These are phyloP conservation scores for Hygrocybe coccinea DNA, from an alignment of 768 basidiomycete genomes.

Conservation along the genomic window DNA sequence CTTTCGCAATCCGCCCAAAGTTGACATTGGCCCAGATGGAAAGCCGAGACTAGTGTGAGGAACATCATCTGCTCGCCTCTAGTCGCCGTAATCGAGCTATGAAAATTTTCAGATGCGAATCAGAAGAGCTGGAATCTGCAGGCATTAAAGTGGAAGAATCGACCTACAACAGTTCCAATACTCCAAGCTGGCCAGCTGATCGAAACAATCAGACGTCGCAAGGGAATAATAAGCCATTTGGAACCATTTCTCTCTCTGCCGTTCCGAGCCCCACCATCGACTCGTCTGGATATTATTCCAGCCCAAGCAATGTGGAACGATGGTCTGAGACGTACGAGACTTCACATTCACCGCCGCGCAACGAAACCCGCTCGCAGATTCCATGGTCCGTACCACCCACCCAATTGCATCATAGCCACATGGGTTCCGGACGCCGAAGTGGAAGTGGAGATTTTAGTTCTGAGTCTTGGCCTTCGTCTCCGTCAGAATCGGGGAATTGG, in stretches of 20 bases:
- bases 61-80: not conserved
- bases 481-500: conserved; percentile 38
- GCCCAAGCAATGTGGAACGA: conserved; percentile 1
- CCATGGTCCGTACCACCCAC: conserved; percentile 4
- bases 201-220: not conserved
- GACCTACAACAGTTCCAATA: conserved; percentile 37
- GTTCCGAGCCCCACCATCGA: not conserved
- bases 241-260: not conserved
- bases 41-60: conserved; percentile 62
- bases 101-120: conserved; percentile 31
- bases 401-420: not conserved
- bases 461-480: conserved; percentile 35
- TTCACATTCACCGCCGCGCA: conserved; percentile 5
- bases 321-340: conserved; percentile 4
- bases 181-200: conserved; percentile 29
- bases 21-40: conserved; percentile 69
- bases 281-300: conserved; percentile 6
- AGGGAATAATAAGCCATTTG: not conserved
- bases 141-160: conserved; percentile 49
- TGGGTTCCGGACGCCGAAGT: not conserved
- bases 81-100: conserved; percentile 11
- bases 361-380: conserved; percentile 1
- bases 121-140: conserved; percentile 42
- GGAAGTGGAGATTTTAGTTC: not conserved
- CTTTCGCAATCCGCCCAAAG: conserved; percentile 78